Evolutionary conservation across 441 rosid species (phyloP), one percentile per base, ranked within the genome.

Genomic region (Erysimum cheiri): DNA sequence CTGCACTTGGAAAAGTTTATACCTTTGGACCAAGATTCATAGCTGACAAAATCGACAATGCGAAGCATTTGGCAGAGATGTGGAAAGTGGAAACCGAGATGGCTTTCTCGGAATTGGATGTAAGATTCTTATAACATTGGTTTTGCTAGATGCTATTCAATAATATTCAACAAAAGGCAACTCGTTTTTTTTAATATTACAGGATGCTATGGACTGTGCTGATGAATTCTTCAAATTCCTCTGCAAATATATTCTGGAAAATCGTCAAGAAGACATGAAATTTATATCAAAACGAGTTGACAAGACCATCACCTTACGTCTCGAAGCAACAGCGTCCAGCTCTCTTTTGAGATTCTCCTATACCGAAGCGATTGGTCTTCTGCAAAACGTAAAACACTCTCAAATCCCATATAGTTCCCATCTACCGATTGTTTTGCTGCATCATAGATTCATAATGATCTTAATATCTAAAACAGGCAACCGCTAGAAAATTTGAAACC

Each of bases 1-100:
- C 88, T 81, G 88, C 94, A 19, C 85, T 94, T 59, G 99, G 99
- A 59, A 82, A 88, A 68, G 98, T 94, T 58, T 94, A 90, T 80
- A 77, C 98, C 8, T 83, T 90, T 35, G 98, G 98, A 64, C 94
- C 98, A 43, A 83, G 88, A 72, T 94, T 88, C 72, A 68, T 39
- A 37, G 96, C 96, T 50, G 88, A 83, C 73, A 80, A 81, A 74
- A 72, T 48, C 17, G 78, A 79, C 35, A 74, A 84, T 50, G 19
- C 82, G 8, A 87, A 81, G 61, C 85, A 77, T 46, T 74, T 72
- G 67, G 91, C 96, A 1, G 99, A 94, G 81, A 88, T 78, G 86
- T 88, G 96, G 93, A 85, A 81, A 77, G 86, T 85, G 61, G 97
- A 94, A 83, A 79, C 71, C 52, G 91, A 92, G 79, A 86, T 92